Evolutionary conservation across 2,329 filamentous ascomycete genomes (phyloP).

Genomic region (Botrytis cinerea): DNA sequence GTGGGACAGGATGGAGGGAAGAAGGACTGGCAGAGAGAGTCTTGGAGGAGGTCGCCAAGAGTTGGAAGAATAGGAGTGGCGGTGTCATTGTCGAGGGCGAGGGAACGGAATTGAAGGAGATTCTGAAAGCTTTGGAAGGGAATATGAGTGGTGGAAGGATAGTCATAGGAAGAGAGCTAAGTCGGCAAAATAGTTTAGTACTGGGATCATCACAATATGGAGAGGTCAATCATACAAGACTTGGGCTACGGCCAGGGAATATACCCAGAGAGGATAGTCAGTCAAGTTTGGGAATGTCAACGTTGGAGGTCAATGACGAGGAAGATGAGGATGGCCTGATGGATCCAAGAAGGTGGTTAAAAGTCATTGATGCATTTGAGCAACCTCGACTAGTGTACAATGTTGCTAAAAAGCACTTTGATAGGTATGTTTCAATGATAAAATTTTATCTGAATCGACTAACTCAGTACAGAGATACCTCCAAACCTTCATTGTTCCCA

Average conservation of each 20-base stretch:
- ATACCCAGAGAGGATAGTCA: conserved; percentile 62
- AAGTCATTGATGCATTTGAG: conserved; percentile 78
- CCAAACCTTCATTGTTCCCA: conserved; percentile 72
- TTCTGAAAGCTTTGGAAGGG: conserved; percentile 80
- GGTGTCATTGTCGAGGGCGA: conserved; percentile 88
- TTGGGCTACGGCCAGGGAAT: conserved; percentile 54
- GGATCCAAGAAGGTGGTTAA: conserved; percentile 81
- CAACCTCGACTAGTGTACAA: conserved; percentile 82
- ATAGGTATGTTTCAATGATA: conserved; percentile 58
- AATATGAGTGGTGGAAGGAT: conserved; percentile 86
- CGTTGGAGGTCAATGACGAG: conserved; percentile 54
- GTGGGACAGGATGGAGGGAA: conserved; percentile 94
- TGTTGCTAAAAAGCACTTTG: conserved; percentile 84
- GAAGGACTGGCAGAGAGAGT: conserved; percentile 91
- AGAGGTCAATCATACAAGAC: conserved; percentile 55
- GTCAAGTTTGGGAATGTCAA: conserved; percentile 63
- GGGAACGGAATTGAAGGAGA: conserved; percentile 73
- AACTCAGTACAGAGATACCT: conserved; percentile 52
- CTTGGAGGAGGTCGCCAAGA: conserved; percentile 84
- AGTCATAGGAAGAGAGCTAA: conserved; percentile 55
- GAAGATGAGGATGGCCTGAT: conserved; percentile 56
- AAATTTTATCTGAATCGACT: conserved; percentile 19
- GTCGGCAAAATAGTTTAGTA: conserved; percentile 64
- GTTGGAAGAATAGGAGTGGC: conserved; percentile 88
- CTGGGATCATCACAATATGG: conserved; percentile 57